Evolutionary conservation across 352 stramenopile species (phyloP).

Genomic region (Globisporangium uncinulatum): DNA sequence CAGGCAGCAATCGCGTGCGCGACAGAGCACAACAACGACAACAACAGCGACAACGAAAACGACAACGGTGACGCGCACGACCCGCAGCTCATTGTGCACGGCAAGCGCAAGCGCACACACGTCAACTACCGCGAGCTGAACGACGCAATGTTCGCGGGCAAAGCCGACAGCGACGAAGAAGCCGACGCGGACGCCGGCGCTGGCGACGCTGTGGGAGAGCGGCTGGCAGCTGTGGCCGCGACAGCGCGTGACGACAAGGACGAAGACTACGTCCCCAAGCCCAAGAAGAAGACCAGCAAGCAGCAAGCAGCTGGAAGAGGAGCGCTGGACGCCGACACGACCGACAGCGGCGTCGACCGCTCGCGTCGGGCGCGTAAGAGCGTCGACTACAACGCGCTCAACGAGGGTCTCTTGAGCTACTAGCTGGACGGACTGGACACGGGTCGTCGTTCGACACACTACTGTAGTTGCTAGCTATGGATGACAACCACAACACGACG

Average conservation of each 20-base stretch:
- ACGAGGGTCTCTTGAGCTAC: conserved; percentile 38
- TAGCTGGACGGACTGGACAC: background rate
- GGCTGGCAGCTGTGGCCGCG: background rate
- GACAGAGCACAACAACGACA: conserved; percentile 10
- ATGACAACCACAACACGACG: background rate
- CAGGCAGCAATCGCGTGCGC: conserved; percentile 30
- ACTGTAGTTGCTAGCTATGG: background rate
- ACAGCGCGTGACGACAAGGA: conserved; percentile 13
- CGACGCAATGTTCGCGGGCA: conserved; percentile 64
- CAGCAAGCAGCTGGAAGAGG: background rate
- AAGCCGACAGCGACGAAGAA: conserved; percentile 54
- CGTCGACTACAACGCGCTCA: conserved; percentile 58
- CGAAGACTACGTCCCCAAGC: conserved; percentile 9
- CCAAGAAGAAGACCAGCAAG: conserved; percentile 1
- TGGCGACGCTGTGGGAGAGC: background rate
- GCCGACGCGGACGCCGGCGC: conserved; percentile 25
- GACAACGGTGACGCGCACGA: conserved; percentile 19
- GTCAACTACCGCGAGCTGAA: conserved; percentile 84
- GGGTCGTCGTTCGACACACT: background rate
- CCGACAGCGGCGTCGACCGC: background rate
- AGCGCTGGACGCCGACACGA: background rate
- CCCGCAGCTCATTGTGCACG: conserved; percentile 41
- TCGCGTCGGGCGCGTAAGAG: conserved; percentile 20
- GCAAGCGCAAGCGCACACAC: conserved; percentile 72
- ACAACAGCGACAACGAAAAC: background rate